Percentiles rank a stretch among this genome's conserved stretches.
phyloP scores from a whole-genome alignment of 306 rosid species.

The Acacia crassicarpa region DNA sequence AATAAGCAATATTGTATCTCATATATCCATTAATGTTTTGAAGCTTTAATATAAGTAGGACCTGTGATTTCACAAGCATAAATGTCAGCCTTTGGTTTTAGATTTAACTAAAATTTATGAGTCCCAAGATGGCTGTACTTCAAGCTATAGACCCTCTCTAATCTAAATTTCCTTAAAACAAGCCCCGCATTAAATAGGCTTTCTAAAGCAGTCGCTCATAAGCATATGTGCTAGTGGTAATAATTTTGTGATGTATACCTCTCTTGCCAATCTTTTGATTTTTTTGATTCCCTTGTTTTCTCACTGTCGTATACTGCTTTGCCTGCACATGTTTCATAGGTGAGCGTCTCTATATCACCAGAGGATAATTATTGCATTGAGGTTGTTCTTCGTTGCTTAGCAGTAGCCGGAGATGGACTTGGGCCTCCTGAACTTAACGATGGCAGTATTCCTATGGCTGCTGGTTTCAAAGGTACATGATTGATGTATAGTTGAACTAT shows the following conservation, averaged over 20 bases:
- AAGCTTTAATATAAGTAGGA: neutral
- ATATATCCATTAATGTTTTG: neutral
- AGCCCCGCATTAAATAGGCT: neutral
- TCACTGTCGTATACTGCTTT: constrained; percentile 15
- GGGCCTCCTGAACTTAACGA: constrained; percentile 58
- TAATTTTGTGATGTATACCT: constrained; percentile 12
- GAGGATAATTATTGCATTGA: constrained; percentile 64
- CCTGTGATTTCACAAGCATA: neutral
- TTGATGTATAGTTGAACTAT: constrained; percentile 13
- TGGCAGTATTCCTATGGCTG: constrained; percentile 90
- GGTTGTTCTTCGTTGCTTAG: constrained; percentile 86
- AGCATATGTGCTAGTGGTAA: neutral
- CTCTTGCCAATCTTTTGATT: constrained; percentile 19
- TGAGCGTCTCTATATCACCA: constrained; percentile 58
- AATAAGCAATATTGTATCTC: neutral
- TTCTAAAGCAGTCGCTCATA: neutral
- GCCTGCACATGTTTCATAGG: constrained; percentile 44
- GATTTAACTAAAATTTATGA: neutral
- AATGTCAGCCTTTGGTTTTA: neutral
- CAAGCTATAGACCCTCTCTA: neutral
- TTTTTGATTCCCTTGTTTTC: constrained; percentile 7
- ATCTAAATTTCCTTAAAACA: neutral
- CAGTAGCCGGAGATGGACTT: constrained; percentile 82
- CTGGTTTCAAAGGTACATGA: constrained; percentile 89
- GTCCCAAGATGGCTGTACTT: neutral